phyloP scores from a whole-genome alignment of 2,329 filamentous ascomycete species.

The Pseudogymnoascus verrucosus region DNA sequence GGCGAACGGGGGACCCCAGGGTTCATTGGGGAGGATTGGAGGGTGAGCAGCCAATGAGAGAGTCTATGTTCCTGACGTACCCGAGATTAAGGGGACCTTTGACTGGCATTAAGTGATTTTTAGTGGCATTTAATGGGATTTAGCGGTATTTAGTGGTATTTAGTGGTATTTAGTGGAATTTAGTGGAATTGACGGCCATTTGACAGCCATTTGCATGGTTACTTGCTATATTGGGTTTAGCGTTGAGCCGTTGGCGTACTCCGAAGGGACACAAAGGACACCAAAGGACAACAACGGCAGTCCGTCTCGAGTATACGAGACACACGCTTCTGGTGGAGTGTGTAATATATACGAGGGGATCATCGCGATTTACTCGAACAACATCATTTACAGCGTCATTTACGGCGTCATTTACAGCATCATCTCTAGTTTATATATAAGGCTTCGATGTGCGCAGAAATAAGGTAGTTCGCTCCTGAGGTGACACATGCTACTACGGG shows the following conservation, averaged over 20 bases:
- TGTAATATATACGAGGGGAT: conserved; percentile 4
- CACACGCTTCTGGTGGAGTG: background rate
- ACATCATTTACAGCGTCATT: background rate
- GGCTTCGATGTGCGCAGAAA: background rate
- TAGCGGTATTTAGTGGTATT: background rate
- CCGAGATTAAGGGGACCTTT: conserved; percentile 1
- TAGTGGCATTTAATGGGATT: background rate
- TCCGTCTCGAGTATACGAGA: background rate
- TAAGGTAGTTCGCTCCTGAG: background rate
- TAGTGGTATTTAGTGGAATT: background rate
- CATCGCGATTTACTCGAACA: background rate
- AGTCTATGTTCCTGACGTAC: background rate
- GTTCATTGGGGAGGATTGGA: background rate
- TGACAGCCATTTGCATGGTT: conserved; percentile 7
- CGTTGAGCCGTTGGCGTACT: background rate
- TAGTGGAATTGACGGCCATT: background rate
- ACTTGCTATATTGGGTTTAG: background rate
- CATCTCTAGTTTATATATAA: background rate
- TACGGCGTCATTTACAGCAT: background rate
- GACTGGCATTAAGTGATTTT: background rate
- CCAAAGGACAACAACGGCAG: background rate
- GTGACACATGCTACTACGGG: too few relatives aligned
- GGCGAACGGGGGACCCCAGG: background rate
- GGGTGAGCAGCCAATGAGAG: background rate
- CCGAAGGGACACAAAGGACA: background rate